Conservation (phyloP, 805 yeast species). For the Clavispora fructus region DNA sequence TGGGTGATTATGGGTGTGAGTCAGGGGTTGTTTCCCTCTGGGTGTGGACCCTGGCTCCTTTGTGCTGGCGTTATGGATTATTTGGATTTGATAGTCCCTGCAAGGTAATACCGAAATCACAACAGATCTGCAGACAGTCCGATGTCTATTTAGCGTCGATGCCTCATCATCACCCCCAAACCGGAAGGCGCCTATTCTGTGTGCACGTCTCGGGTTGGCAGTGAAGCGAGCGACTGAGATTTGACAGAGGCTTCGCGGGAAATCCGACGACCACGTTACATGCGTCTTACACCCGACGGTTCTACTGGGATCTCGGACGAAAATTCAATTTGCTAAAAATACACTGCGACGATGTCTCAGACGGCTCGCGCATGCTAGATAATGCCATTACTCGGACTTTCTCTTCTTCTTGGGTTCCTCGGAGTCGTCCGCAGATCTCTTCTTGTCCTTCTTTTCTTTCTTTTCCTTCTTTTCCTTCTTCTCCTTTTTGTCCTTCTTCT, state of each 20-base stretch:
- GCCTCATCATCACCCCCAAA: background rate
- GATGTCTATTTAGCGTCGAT: background rate
- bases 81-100: background rate
- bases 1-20: no score
- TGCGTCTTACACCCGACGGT: no score
- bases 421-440: constrained; percentile 13
- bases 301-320: background rate
- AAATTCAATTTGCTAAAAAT: background rate
- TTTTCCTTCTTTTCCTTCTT: constrained; percentile 24
- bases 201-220: no score
- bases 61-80: background rate
- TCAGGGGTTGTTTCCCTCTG: background rate
- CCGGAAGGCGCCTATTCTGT: background rate
- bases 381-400: background rate
- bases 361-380: background rate
- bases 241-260: no score
- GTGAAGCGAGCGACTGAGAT: no score
- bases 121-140: background rate
- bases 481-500: constrained; percentile 22
- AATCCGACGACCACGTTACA: no score
- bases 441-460: constrained; percentile 22
- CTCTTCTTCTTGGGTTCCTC: constrained; percentile 3
- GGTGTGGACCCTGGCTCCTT: background rate
- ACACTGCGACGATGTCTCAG: background rate
- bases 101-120: background rate